A percentile compares a stretch with the other conserved stretches of the same genome.
Conservation (phyloP, 73 alveolate species). For the Paramecium primaurelia region DNA sequence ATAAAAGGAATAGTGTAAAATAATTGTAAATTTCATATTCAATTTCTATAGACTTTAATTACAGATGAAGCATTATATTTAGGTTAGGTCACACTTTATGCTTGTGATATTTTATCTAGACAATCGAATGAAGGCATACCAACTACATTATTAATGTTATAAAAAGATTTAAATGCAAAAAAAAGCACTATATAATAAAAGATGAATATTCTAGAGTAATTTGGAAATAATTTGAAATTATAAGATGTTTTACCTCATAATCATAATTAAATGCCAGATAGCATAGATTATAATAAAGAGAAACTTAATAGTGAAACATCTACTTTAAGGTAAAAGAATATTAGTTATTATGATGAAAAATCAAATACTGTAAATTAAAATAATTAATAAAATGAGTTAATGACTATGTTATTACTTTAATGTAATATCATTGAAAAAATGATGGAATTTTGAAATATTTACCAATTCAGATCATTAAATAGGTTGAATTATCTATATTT, state of each 20-base stretch:
- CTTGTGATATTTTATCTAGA: neutral
- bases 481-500: neutral
- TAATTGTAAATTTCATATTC: neutral
- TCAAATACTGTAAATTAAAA: neutral
- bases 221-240: neutral
- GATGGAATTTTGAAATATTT: neutral
- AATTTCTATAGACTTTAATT: neutral
- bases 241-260: neutral
- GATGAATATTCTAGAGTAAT: neutral
- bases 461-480: neutral
- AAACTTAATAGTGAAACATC: neutral
- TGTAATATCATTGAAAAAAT: neutral
- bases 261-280: neutral
- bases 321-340: neutral
- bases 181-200: neutral
- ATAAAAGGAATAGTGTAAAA: neutral
- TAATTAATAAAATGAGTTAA: neutral
- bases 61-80: conserved; percentile 15
- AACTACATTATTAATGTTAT: neutral
- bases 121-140: neutral
- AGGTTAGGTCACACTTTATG: neutral
- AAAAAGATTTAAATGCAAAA: neutral
- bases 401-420: neutral
- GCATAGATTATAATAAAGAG: neutral
- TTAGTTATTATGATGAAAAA: neutral